Evolutionary conservation across 2,329 filamentous ascomycete species (phyloP), one percentile per base, ranked within the genome.

Genomic region (Aspergillus hiratsukae): DNA sequence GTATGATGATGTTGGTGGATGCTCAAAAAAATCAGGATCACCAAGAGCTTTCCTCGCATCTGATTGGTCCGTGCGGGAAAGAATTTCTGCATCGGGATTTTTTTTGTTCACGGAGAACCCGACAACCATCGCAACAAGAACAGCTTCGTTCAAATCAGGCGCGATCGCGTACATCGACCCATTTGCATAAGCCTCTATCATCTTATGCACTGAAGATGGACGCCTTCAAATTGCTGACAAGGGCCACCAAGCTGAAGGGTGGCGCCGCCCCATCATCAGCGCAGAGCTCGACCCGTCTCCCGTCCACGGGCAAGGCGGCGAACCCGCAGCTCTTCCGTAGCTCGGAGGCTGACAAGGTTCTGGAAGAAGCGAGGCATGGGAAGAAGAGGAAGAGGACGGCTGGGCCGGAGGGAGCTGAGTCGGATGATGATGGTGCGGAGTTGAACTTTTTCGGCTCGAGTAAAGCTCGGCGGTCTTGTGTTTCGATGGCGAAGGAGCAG

Each of bases 141-240:
- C 43, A 46, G 10, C 17, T 23, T 28, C 27, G 27, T 19, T 28
- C n/a, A 35, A 37, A 45, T 49, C 23, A 45, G 48, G 41, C 43
- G 21, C 41, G 14, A 41, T 53, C 41, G 19, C 52, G 46, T 40
- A 14, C 48, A 27, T 43, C 21, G 41, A 21, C 21, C 28, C 19
- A 57, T 48, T 52, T 37, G 51, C 50, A 58, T 53, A 50, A 56
- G 41, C 25, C 52, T 49, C 52, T 53, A 61, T 19, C 45, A 4
- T 46, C 31, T 25, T 49, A 48, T 49, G 23, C 31, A 2, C 41
- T 27, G 53, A 67, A 54, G 35, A 79, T 79, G 76, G 76, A 79
- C 59, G 75, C 76, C 19, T 75, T 79, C 58, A 76, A 69, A 63
- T 64, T 79, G 49, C 66, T 79, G 56, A 77, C 76, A 8, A 64